Evolutionary conservation across 257 asterid genomes (phyloP).

Genomic region (Galeopsis tetrahit): DNA sequence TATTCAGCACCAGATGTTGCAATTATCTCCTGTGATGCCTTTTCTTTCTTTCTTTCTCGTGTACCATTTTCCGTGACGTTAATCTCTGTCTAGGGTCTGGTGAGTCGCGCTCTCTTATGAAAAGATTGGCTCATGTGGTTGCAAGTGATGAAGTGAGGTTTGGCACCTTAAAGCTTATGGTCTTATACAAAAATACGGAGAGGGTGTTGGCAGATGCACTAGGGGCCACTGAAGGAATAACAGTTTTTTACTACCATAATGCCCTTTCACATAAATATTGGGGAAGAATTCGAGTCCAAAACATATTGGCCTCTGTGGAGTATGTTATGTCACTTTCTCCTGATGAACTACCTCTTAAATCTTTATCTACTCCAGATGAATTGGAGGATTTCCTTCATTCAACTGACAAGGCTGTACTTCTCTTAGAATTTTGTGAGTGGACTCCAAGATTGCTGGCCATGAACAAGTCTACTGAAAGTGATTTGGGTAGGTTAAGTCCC

Average conservation of each 20-base stretch:
- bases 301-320: slow-evolving; percentile 68
- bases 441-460: slow-evolving; percentile 59
- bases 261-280: slow-evolving; percentile 62
- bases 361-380: slow-evolving; percentile 60
- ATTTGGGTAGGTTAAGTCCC: slow-evolving; percentile 45
- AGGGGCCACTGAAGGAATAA: slow-evolving; percentile 68
- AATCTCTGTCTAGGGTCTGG: slow-evolving; percentile 77
- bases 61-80: slow-evolving; percentile 28
- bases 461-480: slow-evolving; percentile 46
- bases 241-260: slow-evolving; percentile 65
- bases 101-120: slow-evolving; percentile 83
- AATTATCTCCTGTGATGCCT: neutral
- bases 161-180: slow-evolving; percentile 73
- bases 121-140: slow-evolving; percentile 64
- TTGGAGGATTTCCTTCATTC: slow-evolving; percentile 69
- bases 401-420: slow-evolving; percentile 87
- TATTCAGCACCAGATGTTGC: neutral
- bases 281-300: slow-evolving; percentile 80
- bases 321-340: slow-evolving; percentile 62
- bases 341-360: slow-evolving; percentile 63
- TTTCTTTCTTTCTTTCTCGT: slow-evolving; percentile 3
- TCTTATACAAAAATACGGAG: slow-evolving; percentile 67
- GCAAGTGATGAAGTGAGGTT: slow-evolving; percentile 52
- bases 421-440: slow-evolving; percentile 92
- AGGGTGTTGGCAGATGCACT: slow-evolving; percentile 80